These are phyloP conservation scores for Podospora sp. DNA, from an alignment of 495 filamentous ascomycete species.

Conservation along the genomic window DNA sequence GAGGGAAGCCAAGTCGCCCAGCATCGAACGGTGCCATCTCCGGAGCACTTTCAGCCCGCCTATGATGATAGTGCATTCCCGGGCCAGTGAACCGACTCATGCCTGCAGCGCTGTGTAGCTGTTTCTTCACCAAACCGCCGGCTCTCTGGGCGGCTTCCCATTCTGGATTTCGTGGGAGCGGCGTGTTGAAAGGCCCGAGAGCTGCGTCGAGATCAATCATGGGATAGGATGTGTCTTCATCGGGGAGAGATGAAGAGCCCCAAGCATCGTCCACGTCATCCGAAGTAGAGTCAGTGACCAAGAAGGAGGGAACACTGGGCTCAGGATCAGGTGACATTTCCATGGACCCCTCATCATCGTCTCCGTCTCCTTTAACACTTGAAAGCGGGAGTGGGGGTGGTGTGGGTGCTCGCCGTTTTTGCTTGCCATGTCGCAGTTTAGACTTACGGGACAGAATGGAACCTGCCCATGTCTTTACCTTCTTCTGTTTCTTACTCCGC, in stretches of 20 bases:
- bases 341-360: slow-evolving; percentile 28
- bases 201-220: slow-evolving; percentile 95
- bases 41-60: slow-evolving; percentile 89
- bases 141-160: slow-evolving; percentile 60
- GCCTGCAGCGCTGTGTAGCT: slow-evolving; percentile 86
- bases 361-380: slow-evolving; percentile 23
- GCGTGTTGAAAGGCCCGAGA: slow-evolving; percentile 89
- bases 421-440: slow-evolving; percentile 46
- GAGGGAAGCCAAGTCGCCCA: slow-evolving; percentile 59
- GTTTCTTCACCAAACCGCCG: slow-evolving; percentile 65
- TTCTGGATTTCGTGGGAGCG: slow-evolving; percentile 58
- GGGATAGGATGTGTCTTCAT: slow-evolving; percentile 67
- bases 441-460: slow-evolving; percentile 73
- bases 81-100: slow-evolving; percentile 75
- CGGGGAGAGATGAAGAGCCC: slow-evolving; percentile 29
- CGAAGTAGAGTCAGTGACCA: slow-evolving; percentile 27
- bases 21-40: slow-evolving; percentile 82
- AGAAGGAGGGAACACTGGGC: slow-evolving; percentile 29
- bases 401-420: slow-evolving; percentile 45
- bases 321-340: slow-evolving; percentile 30
- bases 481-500: slow-evolving; percentile 69
- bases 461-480: slow-evolving; percentile 79
- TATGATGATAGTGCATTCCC: slow-evolving; percentile 87
- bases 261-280: slow-evolving; percentile 24
- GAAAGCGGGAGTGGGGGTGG: slow-evolving; percentile 38